Conservation (phyloP, 2,329 filamentous ascomycete genomes). For the Akanthomyces uredinophilus region DNA sequence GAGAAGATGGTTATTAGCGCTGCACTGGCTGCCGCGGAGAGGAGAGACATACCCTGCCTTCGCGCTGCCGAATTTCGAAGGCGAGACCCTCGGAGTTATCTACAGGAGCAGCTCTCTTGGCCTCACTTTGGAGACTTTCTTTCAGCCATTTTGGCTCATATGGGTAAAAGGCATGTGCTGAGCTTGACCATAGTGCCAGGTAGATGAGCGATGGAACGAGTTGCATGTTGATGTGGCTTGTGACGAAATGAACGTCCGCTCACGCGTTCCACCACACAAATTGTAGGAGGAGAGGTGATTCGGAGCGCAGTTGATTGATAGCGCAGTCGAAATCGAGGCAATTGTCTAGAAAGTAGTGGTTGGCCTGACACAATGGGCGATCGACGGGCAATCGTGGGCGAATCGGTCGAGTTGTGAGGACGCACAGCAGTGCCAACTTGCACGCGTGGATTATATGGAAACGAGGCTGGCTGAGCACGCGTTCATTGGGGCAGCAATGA, state of each 20-base stretch:
- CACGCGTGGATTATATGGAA: constrained; percentile 1
- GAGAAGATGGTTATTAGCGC: constrained; percentile 5
- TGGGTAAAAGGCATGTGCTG: constrained; percentile 44
- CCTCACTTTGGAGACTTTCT: constrained; percentile 21
- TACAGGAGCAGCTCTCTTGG: constrained; percentile 20
- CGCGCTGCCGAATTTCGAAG: constrained; percentile 38
- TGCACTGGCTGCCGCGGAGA: background rate
- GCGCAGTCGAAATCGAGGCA: background rate
- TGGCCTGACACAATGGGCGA: background rate
- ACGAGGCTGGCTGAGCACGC: background rate
- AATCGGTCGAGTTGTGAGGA: background rate
- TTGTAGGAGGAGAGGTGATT: background rate
- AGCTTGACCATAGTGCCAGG: constrained; percentile 43
- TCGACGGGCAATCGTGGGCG: background rate
- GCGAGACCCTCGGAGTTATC: constrained; percentile 26
- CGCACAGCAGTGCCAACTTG: background rate
- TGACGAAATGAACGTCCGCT: background rate
- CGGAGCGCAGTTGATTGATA: background rate
- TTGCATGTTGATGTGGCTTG: constrained; percentile 32
- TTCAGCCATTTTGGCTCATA: constrained; percentile 36
- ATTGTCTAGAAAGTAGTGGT: background rate
- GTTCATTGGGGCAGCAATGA: background rate
- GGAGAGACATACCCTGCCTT: constrained; percentile 24
- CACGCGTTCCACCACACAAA: background rate
- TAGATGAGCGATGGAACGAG: constrained; percentile 35